phyloP scores from a whole-genome alignment of 176 grass and related monocot genomes.

The Ensete ventricosum region DNA sequence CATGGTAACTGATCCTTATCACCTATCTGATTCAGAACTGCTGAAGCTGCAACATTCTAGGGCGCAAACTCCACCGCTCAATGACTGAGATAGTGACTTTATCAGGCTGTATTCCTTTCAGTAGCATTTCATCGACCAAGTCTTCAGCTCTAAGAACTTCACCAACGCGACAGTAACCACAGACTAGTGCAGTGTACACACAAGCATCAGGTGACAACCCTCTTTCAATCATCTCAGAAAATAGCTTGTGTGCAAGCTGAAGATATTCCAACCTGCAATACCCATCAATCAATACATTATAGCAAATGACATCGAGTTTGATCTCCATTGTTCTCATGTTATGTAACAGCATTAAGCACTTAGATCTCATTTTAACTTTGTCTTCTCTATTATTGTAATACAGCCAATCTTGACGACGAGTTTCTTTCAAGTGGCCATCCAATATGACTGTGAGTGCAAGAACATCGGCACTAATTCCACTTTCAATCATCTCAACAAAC shows the following conservation, averaged over 20 bases:
- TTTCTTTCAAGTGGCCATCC: conserved; percentile 29
- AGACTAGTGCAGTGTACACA: conserved; percentile 47
- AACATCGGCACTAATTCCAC: conserved; percentile 54
- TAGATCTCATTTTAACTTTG: conserved; percentile 30
- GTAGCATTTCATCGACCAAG: conserved; percentile 58
- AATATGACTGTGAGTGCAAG: conserved; percentile 40
- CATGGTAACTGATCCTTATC: neutral
- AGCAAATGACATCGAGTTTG: conserved; percentile 53
- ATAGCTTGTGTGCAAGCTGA: conserved; percentile 33
- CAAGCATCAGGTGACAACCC: conserved; percentile 48
- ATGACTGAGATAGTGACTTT: conserved; percentile 35
- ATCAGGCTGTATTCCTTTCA: conserved; percentile 44
- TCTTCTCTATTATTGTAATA: conserved; percentile 26
- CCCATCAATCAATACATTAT: conserved; percentile 69
- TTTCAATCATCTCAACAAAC: conserved; percentile 49
- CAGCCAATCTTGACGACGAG: conserved; percentile 19
- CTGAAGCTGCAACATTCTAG: neutral
- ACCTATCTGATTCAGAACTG: neutral
- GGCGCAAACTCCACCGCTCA: conserved; percentile 16
- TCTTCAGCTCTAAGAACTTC: conserved; percentile 46
- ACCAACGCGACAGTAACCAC: conserved; percentile 54
- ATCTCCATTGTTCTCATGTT: conserved; percentile 36
- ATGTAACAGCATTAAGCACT: conserved; percentile 22
- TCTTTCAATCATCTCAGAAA: conserved; percentile 55
- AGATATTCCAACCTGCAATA: conserved; percentile 48